Percentiles rank a stretch among this genome's conserved stretches.
phyloP scores from a whole-genome alignment of 2,329 filamentous ascomycete species.

The Eutypa lata region DNA sequence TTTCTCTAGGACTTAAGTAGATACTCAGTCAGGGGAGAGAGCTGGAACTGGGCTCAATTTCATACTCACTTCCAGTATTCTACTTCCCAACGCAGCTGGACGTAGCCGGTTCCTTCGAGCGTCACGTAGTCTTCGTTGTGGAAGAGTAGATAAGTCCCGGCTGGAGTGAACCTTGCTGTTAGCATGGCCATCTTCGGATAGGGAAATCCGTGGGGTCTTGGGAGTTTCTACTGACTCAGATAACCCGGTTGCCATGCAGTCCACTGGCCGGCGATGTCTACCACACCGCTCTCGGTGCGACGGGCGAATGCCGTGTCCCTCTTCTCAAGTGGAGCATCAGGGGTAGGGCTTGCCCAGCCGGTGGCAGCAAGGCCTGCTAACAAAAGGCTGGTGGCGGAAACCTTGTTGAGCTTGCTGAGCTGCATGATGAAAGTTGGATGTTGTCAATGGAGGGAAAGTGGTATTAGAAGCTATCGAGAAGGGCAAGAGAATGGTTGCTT shows the following conservation, averaged over 20 bases:
- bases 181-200: background rate
- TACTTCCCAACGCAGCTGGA: slow-evolving; percentile 7
- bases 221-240: background rate
- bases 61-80: slow-evolving; percentile 6
- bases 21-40: too few relatives aligned
- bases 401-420: background rate
- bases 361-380: background rate
- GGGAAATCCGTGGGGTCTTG: background rate
- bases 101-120: slow-evolving; percentile 3
- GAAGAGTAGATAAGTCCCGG: background rate
- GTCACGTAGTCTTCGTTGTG: slow-evolving; percentile 1
- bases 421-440: background rate
- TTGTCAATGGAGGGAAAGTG: background rate
- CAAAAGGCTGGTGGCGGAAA: background rate
- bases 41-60: too few relatives aligned
- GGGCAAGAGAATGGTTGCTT: background rate
- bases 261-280: background rate
- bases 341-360: background rate
- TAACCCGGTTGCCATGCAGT: background rate
- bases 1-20: too few relatives aligned
- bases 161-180: background rate
- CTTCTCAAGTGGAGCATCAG: background rate
- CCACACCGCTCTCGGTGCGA: background rate
- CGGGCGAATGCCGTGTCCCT: background rate
- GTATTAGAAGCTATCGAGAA: background rate